A percentile compares a stretch with the other conserved stretches of the same genome.
These are phyloP conservation scores for Phytophthora aleatoria DNA, from an alignment of 352 stramenopile species.

Conservation along the genomic window DNA sequence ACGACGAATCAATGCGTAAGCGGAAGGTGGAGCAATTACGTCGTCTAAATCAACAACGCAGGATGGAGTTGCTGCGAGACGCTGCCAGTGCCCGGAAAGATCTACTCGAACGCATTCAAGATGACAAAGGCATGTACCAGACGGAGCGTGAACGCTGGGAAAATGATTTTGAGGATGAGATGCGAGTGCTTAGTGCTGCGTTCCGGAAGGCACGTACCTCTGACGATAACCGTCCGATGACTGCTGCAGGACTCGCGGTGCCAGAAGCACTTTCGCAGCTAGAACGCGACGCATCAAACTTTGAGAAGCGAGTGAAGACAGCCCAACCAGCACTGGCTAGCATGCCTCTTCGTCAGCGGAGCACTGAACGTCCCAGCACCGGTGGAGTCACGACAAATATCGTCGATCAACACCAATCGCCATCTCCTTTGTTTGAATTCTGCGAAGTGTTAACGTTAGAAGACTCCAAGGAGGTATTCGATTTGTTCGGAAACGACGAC, in stretches of 20 bases:
- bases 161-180: constrained; percentile 54
- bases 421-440: constrained; percentile 17
- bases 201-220: constrained; percentile 45
- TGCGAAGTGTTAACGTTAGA: constrained; percentile 36
- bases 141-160: constrained; percentile 56
- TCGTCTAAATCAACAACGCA: constrained; percentile 44
- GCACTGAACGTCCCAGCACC: constrained; percentile 13
- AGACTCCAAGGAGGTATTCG: constrained; percentile 40
- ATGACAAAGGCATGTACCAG: constrained; percentile 32
- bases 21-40: constrained; percentile 46
- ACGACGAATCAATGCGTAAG: constrained; percentile 25
- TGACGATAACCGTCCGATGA: constrained; percentile 46
- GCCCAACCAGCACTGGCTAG: constrained; percentile 29
- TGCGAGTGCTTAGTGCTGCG: constrained; percentile 43
- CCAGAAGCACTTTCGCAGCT: constrained; percentile 56
- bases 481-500: constrained; percentile 30
- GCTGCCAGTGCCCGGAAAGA: constrained; percentile 32
- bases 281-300: constrained; percentile 41
- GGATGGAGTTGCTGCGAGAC: constrained; percentile 41
- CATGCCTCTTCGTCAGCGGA: background rate
- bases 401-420: background rate
- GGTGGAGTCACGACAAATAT: background rate
- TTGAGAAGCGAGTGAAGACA: constrained; percentile 54
- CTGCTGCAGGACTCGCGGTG: constrained; percentile 54
- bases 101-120: constrained; percentile 26